Evolutionary conservation across 2,329 filamentous ascomycete species (phyloP), one percentile per base, ranked within the genome.

Genomic region (Blastomyces emzantsi): DNA sequence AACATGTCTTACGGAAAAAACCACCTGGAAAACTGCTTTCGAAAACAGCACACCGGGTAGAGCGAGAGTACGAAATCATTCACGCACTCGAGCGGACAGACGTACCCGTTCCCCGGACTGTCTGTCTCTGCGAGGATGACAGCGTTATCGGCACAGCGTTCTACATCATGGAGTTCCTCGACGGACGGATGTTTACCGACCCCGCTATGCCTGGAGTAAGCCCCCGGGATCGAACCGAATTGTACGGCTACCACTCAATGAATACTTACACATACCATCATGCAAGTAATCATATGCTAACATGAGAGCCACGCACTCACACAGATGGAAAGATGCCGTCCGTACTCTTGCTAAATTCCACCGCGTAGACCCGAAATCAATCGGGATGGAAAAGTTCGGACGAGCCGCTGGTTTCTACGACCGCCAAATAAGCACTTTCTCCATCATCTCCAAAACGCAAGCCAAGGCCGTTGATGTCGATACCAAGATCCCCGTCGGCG

Each of bases 131-230:
- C 78, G 89, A 95, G 75, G 92, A 97, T 77, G 79, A 82, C 51
- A 78, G 77, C 64, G 82, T 97, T 47, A 82, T 97, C 67, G 94
- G 92, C 63, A 97, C 92, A 8, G 85, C 92, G 6, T 99, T 97
- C 76, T 97, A 99, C 79, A 87, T 97, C 72, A 97, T 99, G 94
- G 87, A 91, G 74, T 97, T 94, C 74, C 82, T 97, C 66, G 89
- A 96, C 72, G 94, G 94, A 25, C 87, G 94, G 71, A 96, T 97
- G 77, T 90, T 97, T 72, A 90, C 93, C 72, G 91, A 97, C 76
- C 88, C 92, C 54, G 81, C 87, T 41, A 87, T 97, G 73, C 92
- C 91, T 1, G 88, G 81, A 15, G 85, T 91, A 15, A 82, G 82
- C 33, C 76, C 88, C 0, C 81, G 81, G 51, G 88, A 96, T 69